These are phyloP conservation scores for Diplodia corticola DNA, from an alignment of 2,329 filamentous ascomycete genomes.

Conservation along the genomic window DNA sequence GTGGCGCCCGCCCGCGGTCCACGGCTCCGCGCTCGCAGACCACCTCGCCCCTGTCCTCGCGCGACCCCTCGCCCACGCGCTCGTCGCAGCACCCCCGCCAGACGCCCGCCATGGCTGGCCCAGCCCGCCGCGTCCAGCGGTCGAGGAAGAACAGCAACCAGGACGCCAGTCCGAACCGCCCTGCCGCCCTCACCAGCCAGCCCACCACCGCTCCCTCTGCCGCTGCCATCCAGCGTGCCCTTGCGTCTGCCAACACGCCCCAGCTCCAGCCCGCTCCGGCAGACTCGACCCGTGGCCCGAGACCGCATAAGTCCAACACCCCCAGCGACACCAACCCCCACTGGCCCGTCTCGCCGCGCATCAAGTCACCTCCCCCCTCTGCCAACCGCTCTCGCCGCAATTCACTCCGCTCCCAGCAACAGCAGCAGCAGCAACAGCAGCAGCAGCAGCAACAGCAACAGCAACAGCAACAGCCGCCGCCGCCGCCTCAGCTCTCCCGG, in stretches of 20 bases:
- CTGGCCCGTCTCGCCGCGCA: conserved; percentile 75
- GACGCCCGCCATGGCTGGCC: conserved; percentile 23
- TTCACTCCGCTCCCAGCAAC: conserved; percentile 40
- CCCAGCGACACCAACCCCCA: conserved; percentile 56
- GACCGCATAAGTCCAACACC: conserved; percentile 61
- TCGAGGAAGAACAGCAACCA: conserved; percentile 47
- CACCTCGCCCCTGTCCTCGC: conserved; percentile 48
- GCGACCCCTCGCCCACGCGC: conserved; percentile 49
- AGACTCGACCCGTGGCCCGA: conserved; percentile 64
- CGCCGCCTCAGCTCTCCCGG: conserved; percentile 25
- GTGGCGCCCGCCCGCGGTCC: conserved; percentile 24
- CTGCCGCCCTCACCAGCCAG: conserved; percentile 36
- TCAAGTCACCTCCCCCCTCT: conserved; percentile 73
- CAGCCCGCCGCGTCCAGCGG: conserved; percentile 31
- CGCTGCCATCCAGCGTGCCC: conserved; percentile 63
- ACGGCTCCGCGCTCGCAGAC: conserved; percentile 35
- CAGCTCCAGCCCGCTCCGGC: conserved; percentile 61
- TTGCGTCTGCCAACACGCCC: conserved; percentile 69
- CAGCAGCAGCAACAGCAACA: conserved; percentile 26
- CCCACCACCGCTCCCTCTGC: conserved; percentile 56
- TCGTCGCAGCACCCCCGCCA: conserved; percentile 10
- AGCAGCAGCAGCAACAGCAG: conserved; percentile 37
- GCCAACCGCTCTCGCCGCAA: conserved; percentile 45
- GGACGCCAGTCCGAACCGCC: conserved; percentile 45
- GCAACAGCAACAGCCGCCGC: conserved; percentile 25